Percentiles rank a stretch among this genome's conserved stretches.
Evolutionary conservation across 2,329 filamentous ascomycete genomes (phyloP).

Genomic region (Colletotrichum eremochloae): DNA sequence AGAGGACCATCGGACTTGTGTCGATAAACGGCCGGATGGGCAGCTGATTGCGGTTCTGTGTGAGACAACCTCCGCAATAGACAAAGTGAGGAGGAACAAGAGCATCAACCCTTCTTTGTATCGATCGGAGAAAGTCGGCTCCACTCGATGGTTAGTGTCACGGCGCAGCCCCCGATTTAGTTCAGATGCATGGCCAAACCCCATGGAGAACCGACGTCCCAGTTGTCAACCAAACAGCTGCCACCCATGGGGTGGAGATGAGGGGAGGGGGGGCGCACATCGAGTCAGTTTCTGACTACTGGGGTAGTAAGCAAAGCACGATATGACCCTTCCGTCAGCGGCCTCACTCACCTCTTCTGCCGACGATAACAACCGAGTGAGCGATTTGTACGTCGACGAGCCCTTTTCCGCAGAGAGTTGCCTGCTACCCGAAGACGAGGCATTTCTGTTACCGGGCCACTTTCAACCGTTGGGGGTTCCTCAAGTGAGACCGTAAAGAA

Average conservation of each 20-base stretch:
- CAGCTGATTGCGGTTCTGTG: constrained; percentile 5
- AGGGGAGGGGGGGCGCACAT: neutral
- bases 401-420: constrained; percentile 1
- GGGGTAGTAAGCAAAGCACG: constrained; percentile 17
- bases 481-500: neutral
- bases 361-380: constrained; percentile 2
- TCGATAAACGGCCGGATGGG: neutral
- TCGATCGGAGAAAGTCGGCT: constrained; percentile 32
- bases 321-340: neutral
- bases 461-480: neutral
- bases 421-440: constrained; percentile 10
- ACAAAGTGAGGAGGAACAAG: constrained; percentile 8
- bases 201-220: constrained; percentile 21
- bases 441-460: constrained; percentile 25
- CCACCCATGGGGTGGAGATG: constrained; percentile 10
- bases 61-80: neutral
- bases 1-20: neutral
- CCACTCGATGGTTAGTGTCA: constrained; percentile 1
- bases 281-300: neutral
- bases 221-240: constrained; percentile 2
- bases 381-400: constrained; percentile 10
- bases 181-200: constrained; percentile 23
- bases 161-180: constrained; percentile 23
- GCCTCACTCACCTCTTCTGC: neutral
- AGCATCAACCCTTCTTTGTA: neutral